Conservation (phyloP, 2,329 filamentous ascomycete genomes). For the Catunica adiposa region DNA sequence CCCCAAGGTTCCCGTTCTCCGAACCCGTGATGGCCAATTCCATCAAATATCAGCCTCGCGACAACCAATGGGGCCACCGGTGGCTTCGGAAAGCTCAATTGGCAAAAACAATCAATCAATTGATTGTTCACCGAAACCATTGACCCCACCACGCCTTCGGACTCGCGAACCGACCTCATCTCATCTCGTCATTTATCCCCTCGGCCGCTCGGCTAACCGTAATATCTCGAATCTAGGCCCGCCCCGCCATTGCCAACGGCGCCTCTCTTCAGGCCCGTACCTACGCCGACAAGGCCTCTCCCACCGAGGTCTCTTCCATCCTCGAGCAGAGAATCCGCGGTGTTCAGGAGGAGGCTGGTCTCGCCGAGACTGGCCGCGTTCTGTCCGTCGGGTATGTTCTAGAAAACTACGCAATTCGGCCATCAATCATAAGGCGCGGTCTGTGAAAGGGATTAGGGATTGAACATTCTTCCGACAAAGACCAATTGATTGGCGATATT, state of each 20-base stretch:
- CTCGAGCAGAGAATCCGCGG: conserved; percentile 98
- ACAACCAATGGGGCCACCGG: conserved; percentile 7
- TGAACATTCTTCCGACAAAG: neutral
- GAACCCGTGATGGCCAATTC: conserved; percentile 26
- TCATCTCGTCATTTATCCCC: conserved; percentile 14
- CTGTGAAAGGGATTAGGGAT: neutral
- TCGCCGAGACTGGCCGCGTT: conserved; percentile 97
- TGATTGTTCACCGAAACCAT: conserved; percentile 10
- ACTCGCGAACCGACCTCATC: conserved; percentile 20
- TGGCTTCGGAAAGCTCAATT: conserved; percentile 14
- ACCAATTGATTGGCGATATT: neutral
- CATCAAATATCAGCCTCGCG: conserved; percentile 26
- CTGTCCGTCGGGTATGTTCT: conserved; percentile 89
- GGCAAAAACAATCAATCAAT: conserved; percentile 7
- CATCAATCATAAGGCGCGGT: neutral
- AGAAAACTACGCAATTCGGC: neutral
- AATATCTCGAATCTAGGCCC: conserved; percentile 45
- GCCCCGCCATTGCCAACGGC: conserved; percentile 63
- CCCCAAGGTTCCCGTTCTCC: conserved; percentile 11
- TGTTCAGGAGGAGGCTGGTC: conserved; percentile 88
- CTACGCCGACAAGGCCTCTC: conserved; percentile 89
- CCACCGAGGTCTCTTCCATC: conserved; percentile 97
- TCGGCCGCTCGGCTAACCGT: conserved; percentile 36
- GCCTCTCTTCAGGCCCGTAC: conserved; percentile 57
- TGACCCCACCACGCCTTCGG: conserved; percentile 3